Base-by-base conservation (phyloP, 1,139 yeast species). In the Saccharomyces hybrid region DNA sequence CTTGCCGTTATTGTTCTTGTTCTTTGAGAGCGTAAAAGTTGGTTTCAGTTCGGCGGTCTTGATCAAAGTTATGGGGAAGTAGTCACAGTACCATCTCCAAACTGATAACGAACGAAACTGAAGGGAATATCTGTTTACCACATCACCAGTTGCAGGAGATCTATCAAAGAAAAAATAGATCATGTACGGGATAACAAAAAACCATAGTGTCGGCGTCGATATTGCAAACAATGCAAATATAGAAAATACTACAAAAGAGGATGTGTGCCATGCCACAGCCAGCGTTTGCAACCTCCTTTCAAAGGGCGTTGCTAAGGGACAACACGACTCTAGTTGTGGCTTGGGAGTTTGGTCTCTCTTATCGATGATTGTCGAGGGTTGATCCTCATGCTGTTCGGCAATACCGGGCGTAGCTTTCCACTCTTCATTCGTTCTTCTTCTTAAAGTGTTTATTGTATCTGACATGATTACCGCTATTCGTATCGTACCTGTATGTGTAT, bases 11-110 rank as follows among this genome's bases (percentile, higher is more conserved):
- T 55, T 56, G 8, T 49, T 53, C 16, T 60, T 52, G n/a, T 42
- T 49, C 52, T 49, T 44, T 6, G 34, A 46, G 34, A 19, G 50
- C 1, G 81, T 76, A 63, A 84, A 87, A 0, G 96, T 85, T 1
- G 98, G 97, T 58, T 80, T 82, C 55, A 91, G 75, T 14, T 84
- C 88, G 12, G 77, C 78, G 0, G 91, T 78, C 66, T 86, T 88
- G 70, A 84, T 86, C n/a, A 89, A 75, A 2, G 73, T 71, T 16
- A 93, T 81, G 0, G 98, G 98, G 71, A 86, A 93, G 71, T 90
- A 93, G 50, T 77, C 75, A 42, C 84, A 85, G 69, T 86, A 88
- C 74, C 83, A 79, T 56, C 77, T 79, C 95, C 96, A 91, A n/a
- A 86, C 62, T 2, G 72, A 66, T 49, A 82, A 67, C 44, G 80